A percentile compares a stretch with the other conserved stretches of the same genome.
Conservation (phyloP, 2,329 filamentous ascomycete species). For the Coniosporium tulheliwenetii region DNA sequence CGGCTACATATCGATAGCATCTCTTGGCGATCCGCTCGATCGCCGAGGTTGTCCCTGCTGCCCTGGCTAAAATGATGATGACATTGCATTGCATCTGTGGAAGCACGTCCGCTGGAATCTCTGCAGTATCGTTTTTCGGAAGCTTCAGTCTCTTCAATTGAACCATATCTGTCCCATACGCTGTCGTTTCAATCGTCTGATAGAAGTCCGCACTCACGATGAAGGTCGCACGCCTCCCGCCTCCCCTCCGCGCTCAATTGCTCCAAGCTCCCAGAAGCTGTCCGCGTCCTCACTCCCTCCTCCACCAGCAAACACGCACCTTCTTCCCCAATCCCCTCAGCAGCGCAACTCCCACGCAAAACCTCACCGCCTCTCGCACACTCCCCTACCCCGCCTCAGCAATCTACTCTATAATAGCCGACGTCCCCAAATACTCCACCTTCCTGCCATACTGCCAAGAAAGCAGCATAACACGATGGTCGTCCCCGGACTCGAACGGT, state of each 20-base stretch:
- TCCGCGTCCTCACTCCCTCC: conserved; percentile 4
- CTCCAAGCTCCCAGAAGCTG: conserved; percentile 1
- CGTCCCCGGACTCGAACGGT: conserved; percentile 33
- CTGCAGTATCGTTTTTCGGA: no score
- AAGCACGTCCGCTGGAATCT: no score
- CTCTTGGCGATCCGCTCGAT: no score
- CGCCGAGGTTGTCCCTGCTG: no score
- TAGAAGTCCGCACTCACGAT: no score
- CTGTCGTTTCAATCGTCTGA: no score
- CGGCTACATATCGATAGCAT: no score
- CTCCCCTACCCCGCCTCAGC: conserved; percentile 56
- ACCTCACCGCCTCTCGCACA: conserved; percentile 55
- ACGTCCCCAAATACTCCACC: conserved; percentile 65
- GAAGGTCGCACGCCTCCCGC: conserved; percentile 1
- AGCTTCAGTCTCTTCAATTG: no score
- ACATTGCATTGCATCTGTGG: no score
- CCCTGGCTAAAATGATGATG: no score
- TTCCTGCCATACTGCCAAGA: conserved; percentile 88
- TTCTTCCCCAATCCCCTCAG: conserved; percentile 30
- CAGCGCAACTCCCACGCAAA: conserved; percentile 34
- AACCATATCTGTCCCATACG: no score
- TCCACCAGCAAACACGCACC: conserved; percentile 16
- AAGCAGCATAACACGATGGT: conserved; percentile 64
- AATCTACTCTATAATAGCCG: conserved; percentile 76
- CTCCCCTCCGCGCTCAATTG: conserved; percentile 5